These are phyloP conservation scores for Trichophyton benhamiae DNA, from an alignment of 2,329 filamentous ascomycete genomes.

Conservation along the genomic window DNA sequence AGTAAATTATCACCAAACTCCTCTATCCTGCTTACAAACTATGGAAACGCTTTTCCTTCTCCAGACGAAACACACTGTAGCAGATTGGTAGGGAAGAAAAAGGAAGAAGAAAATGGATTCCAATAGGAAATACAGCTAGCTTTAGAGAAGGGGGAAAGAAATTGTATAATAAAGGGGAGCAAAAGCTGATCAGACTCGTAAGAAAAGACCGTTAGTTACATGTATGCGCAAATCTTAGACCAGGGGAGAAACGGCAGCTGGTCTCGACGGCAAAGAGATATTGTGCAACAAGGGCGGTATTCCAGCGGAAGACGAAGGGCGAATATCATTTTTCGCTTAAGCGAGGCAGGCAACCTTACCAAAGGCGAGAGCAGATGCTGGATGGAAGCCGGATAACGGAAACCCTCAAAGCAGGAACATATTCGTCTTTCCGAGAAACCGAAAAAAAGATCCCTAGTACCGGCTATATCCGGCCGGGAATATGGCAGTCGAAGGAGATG, in stretches of 20 bases:
- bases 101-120: neutral
- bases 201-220: constrained; percentile 2
- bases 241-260: neutral
- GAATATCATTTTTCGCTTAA: neutral
- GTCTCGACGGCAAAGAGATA: neutral
- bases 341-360: neutral
- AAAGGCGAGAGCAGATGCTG: neutral
- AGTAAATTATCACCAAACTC: neutral
- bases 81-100: neutral
- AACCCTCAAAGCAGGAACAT: neutral
- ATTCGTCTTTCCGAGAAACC: neutral
- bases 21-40: neutral
- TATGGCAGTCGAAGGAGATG: neutral
- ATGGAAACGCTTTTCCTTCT: neutral
- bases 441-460: neutral
- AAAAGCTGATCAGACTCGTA: neutral
- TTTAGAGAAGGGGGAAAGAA: neutral
- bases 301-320: neutral
- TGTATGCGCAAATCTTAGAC: neutral
- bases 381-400: neutral
- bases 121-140: neutral
- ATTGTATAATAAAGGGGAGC: neutral
- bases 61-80: neutral
- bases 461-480: neutral
- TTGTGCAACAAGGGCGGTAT: neutral